Evolutionary conservation across 1,284 basidiomycete species (phyloP), one percentile per base, ranked within the genome.

Genomic region (Thelephora terrestris): DNA sequence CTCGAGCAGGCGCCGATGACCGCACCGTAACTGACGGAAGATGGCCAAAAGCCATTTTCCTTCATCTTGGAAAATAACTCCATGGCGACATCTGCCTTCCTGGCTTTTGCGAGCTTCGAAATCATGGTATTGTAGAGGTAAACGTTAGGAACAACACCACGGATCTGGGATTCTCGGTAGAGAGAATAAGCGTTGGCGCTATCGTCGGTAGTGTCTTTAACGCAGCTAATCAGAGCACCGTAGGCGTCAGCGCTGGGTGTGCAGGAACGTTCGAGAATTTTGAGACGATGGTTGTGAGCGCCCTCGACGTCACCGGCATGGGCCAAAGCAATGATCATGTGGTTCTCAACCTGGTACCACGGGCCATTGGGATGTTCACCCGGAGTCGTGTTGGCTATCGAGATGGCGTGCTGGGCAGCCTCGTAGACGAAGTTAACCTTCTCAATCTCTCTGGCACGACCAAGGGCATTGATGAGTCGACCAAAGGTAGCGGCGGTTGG

Each of bases 111-210:
- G 6, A 96, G 74, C 68, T 95, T 94, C 53, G 89, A 91, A 65
- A 97, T 96, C 67, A 94, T 85, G 54, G 91, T 96, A 71, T 97
- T 97, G 73, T 87, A 97, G 34, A 97, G 75, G 68, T 86, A 97
- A 46, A 85, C 75, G 61, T 91, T 91, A 10, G 91, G 85, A 25
- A 63, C 58, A 35, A 94, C 85, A 16, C 81, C 80, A 37, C 79
- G 75, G 35, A 68, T 64, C 55, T 81, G 74, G n/a, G 83, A 75
- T 66, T 97, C 92, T 32, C 85, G 71, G 69, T 85, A 97, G 25
- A 96, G 74, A 34, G 81, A 75, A 63, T 91, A 71, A 0, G 91
- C 92, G 54, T 91, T 88, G 5, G 82, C 77, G 1, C 91, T 85
- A 59, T 97, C 93, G 63, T 97, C 92, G 16, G 93, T 96, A 16